Percentiles rank a stretch among this genome's conserved stretches.
phyloP scores from a whole-genome alignment of 139 green algal genomes.

The Chlorella sp. region DNA sequence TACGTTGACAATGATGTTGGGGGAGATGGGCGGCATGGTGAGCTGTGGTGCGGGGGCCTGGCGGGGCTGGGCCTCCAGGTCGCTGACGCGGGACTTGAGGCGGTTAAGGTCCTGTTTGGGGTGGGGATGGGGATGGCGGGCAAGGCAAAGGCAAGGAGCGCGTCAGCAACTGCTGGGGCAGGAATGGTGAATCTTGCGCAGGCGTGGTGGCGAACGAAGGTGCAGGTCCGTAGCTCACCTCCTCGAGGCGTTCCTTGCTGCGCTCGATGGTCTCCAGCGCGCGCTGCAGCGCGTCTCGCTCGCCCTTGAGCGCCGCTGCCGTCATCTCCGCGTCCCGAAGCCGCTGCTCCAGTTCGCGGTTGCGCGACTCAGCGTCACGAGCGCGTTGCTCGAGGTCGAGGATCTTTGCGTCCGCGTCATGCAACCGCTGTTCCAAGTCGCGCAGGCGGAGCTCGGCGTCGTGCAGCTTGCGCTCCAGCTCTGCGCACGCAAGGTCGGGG shows the following conservation, averaged over 20 bases:
- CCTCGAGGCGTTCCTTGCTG: not conserved
- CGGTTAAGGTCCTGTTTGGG: constrained; percentile 28
- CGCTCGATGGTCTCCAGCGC: constrained; percentile 3
- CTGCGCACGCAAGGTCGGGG: not conserved
- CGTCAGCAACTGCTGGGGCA: too few relatives aligned
- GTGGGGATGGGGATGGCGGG: too few relatives aligned
- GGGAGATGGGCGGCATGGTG: not conserved
- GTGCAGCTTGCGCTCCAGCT: not conserved
- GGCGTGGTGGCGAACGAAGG: too few relatives aligned
- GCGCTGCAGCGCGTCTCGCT: not conserved
- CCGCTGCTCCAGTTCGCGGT: not conserved
- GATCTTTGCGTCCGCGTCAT: not conserved
- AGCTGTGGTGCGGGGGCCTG: not conserved
- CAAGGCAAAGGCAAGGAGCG: too few relatives aligned
- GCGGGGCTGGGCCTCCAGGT: constrained; percentile 17
- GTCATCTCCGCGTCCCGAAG: not conserved
- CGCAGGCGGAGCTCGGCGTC: not conserved
- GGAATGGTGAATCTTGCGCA: too few relatives aligned
- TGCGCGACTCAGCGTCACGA: not conserved
- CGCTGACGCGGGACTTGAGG: constrained; percentile 14
- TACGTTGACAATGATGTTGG: constrained; percentile 29
- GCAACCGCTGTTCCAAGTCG: not conserved
- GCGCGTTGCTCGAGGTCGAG: not conserved
- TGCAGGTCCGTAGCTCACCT: too few relatives aligned
- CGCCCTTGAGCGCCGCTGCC: not conserved